Evolutionary conservation across 805 yeast genomes (phyloP), one percentile per base, ranked within the genome.

Genomic region (Osmozyma mogii): DNA sequence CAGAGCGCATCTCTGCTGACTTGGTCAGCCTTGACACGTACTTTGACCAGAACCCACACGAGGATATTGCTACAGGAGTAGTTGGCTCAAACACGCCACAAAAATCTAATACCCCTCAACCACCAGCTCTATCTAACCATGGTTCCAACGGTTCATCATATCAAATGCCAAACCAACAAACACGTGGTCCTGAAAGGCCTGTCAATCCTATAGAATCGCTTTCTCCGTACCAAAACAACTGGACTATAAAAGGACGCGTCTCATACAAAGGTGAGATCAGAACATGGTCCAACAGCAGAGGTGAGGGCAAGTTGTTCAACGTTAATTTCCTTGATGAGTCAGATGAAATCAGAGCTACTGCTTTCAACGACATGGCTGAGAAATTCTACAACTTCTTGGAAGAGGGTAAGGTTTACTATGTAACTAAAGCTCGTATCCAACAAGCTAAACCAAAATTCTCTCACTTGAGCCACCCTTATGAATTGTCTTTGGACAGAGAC

Each of bases 331-430:
- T 89, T 34, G 98, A 92, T 52, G 95, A 92, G 52, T 82, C 96
- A 5, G 95, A 92, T 47, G 97, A 92, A 61, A 92, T 92, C 44
- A 72, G 92, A 48, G 96, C 95, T 8, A 87, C 97, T 3, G 96
- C 92, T 2, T 92, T 92, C 58, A 84, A 83, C 53, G 89, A 84
- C 22, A 70, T 72, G 45, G 96, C 89, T 9, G 94, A 83, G 36
- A 76, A 74, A 50, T 81, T 73, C 50, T 78, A 73, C 60, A 83
- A 80, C 43, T 47, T 76, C 17, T 58, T 92, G 29, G 83, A 83
- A 53, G 97, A 87, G 50, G 96, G 95, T 20, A 78, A 82, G 55
- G 94, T 84, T 6, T 92, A 85, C 52, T 84, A 79, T 45, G 68
- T 92, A 18, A 74, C 89, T 23, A 82, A 78, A 47, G 88, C 89